phyloP scores from a whole-genome alignment of 2,329 filamentous ascomycete genomes.

The Penicillium sclerotigenum region DNA sequence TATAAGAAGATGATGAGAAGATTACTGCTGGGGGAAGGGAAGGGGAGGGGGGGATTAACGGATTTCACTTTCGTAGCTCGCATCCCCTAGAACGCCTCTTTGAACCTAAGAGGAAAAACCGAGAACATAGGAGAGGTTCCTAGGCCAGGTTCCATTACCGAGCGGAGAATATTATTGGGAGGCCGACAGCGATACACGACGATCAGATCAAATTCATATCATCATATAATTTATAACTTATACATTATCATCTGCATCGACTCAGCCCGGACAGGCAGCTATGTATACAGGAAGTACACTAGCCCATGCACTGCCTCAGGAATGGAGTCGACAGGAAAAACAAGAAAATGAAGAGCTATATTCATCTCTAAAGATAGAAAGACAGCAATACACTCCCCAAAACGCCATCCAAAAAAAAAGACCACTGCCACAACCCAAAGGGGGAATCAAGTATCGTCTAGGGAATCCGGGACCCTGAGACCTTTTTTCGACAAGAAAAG shows the following conservation, averaged over 20 bases:
- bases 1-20: too few species aligned
- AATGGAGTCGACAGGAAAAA: not conserved
- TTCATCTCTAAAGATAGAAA: not conserved
- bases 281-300: not conserved
- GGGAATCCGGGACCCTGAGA: not conserved
- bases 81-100: too few species aligned
- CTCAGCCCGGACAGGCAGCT: not conserved
- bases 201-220: not conserved
- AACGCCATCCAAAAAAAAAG: not conserved
- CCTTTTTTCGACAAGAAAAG: not conserved
- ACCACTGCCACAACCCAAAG: conserved; percentile 1
- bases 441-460: conserved; percentile 9
- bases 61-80: too few species aligned
- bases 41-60: too few species aligned
- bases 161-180: too few species aligned
- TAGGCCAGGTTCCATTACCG: too few species aligned
- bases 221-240: not conserved
- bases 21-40: too few species aligned
- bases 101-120: too few species aligned
- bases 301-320: not conserved
- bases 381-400: not conserved
- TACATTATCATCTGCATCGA: not conserved
- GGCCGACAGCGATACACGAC: too few species aligned
- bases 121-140: too few species aligned
- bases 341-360: not conserved